Evolutionary conservation across 352 stramenopile genomes (phyloP).

Genomic region (Blastocystis sp.): DNA sequence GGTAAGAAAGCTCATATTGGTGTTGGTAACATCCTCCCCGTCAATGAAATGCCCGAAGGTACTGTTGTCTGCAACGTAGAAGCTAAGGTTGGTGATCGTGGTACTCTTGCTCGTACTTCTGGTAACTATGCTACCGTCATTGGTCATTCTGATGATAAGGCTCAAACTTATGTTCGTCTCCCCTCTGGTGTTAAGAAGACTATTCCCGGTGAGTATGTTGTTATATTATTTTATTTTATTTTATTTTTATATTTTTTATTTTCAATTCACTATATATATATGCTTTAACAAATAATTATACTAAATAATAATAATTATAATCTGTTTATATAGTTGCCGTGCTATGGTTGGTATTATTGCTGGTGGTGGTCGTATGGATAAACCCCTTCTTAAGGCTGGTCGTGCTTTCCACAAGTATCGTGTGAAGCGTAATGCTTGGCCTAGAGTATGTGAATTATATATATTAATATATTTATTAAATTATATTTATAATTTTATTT

Average conservation of each 20-base stretch:
- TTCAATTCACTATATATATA: no score
- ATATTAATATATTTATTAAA: background rate
- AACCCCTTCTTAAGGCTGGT: slow-evolving; percentile 90
- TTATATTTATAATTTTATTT: background rate
- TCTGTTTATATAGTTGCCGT: no score
- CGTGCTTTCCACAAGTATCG: slow-evolving; percentile 91
- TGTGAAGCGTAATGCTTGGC: slow-evolving; percentile 97
- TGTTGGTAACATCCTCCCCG: slow-evolving; percentile 86
- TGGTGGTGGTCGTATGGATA: slow-evolving; percentile 89
- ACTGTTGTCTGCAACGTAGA: slow-evolving; percentile 97
- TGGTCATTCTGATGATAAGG: slow-evolving; percentile 91
- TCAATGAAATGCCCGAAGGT: slow-evolving; percentile 80
- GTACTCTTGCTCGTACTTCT: slow-evolving; percentile 77
- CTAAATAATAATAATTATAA: no score
- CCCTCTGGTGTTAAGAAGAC: slow-evolving; percentile 71
- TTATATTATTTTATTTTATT: no score
- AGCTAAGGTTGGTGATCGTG: slow-evolving; percentile 73
- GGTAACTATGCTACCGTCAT: slow-evolving; percentile 94
- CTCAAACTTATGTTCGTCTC: slow-evolving; percentile 69
- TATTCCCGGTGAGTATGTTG: no score
- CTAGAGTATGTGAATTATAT: slow-evolving; percentile 43
- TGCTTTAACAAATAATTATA: no score
- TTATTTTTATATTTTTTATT: no score
- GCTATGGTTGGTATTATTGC: slow-evolving; percentile 87
- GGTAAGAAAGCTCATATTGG: slow-evolving; percentile 84